Evolutionary conservation across 139 green algal species (phyloP).

Genomic region (Astrephomene gubernaculifera): DNA sequence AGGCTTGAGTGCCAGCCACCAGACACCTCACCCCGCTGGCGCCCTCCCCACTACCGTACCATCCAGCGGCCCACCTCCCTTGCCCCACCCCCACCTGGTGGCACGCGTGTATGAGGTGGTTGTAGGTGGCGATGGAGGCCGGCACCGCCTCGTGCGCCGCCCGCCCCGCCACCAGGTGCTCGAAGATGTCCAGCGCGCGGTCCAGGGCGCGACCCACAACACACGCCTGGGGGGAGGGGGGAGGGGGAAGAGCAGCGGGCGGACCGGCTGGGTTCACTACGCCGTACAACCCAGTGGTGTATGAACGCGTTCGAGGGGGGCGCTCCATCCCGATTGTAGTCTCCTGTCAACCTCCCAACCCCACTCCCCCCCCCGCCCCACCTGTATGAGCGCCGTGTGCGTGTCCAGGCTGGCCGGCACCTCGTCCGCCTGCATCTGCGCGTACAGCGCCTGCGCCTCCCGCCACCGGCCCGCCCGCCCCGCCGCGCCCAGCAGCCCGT

Average conservation of each 20-base stretch:
- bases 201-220: conserved; percentile 47
- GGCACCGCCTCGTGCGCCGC: conserved; percentile 35
- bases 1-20: no score
- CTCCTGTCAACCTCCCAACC: background rate
- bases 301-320: background rate
- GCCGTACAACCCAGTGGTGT: background rate
- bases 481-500: conserved; percentile 49
- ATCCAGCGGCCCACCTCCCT: no score
- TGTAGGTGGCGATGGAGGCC: conserved; percentile 63
- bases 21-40: no score
- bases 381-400: conserved; percentile 53
- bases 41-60: no score
- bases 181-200: conserved; percentile 55
- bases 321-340: background rate
- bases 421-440: conserved; percentile 38
- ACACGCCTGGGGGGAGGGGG: conserved; percentile 33
- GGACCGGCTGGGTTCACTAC: background rate
- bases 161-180: conserved; percentile 58
- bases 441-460: conserved; percentile 46
- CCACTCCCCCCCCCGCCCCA: background rate
- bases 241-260: background rate
- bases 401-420: conserved; percentile 38
- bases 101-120: conserved; percentile 62
- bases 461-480: conserved; percentile 38
- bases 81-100: conserved; percentile 47